Evolutionary conservation across 306 rosid species (phyloP).

Genomic region (Trifolium subterraneum): DNA sequence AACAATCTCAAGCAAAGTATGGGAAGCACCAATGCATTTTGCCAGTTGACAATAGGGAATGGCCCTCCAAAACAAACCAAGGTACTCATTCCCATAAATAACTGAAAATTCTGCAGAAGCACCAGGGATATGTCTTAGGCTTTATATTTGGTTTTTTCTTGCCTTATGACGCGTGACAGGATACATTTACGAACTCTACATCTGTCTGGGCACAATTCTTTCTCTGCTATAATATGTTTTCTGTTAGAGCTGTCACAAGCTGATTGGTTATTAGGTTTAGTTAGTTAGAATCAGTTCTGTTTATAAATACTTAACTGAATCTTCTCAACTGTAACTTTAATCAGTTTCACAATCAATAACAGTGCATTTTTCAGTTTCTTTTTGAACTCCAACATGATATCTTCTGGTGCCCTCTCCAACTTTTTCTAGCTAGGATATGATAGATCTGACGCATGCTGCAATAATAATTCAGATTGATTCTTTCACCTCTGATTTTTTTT

Average conservation of each 20-base stretch:
- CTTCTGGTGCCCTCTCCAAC: background rate
- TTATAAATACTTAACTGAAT: background rate
- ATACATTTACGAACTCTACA: background rate
- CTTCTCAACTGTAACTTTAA: background rate
- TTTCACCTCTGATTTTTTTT: background rate
- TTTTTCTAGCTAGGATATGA: background rate
- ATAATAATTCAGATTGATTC: background rate
- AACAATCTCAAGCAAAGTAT: constrained; percentile 91
- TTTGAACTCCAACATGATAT: background rate
- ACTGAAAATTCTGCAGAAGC: constrained; percentile 27
- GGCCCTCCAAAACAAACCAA: constrained; percentile 96
- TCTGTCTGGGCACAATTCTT: background rate
- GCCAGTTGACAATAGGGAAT: constrained; percentile 87
- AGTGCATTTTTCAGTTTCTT: background rate
- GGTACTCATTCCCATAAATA: constrained; percentile 56
- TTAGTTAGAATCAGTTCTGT: background rate
- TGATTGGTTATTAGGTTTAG: background rate
- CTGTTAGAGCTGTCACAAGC: constrained; percentile 1
- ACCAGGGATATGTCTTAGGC: constrained; percentile 31
- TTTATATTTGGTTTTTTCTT: constrained; percentile 5
- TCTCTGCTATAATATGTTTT: background rate
- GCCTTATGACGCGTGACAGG: background rate
- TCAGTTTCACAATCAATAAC: background rate
- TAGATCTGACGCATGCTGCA: background rate
- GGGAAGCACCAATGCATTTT: constrained; percentile 97